Evolutionary conservation across 371 early-diverging fungal genomes (phyloP).

Genomic region (Synchytrium microbalum): DNA sequence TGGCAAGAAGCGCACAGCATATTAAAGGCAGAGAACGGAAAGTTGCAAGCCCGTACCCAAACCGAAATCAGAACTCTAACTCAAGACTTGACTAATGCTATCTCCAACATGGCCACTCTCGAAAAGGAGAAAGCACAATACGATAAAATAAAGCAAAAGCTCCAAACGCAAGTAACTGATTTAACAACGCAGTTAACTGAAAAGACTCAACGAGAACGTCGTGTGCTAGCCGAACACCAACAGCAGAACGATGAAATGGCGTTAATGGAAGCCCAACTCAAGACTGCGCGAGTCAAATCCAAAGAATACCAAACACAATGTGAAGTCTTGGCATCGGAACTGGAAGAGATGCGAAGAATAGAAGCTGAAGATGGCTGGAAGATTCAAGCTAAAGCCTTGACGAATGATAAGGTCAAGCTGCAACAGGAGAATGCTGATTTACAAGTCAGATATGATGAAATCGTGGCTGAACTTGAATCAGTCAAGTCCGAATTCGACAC

Average conservation of each 20-base stretch:
- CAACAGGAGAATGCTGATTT: not conserved
- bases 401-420: not conserved
- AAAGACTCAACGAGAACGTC: not conserved
- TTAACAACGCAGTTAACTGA: not conserved
- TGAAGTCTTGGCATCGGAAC: not conserved
- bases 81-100: not conserved
- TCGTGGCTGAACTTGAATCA: not conserved
- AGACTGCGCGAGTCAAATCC: not conserved
- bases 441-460: not conserved
- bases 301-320: not conserved
- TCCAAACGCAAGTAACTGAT: not conserved
- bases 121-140: not conserved
- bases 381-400: not conserved
- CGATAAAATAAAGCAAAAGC: not conserved
- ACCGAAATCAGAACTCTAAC: not conserved
- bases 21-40: not conserved
- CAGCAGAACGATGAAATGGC: not conserved
- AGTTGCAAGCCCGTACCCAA: not conserved
- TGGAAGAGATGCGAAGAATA: not conserved
- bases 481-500: not conserved
- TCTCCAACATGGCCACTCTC: not conserved
- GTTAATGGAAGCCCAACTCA: not conserved
- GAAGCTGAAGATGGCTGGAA: not conserved
- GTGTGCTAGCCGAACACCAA: not conserved
- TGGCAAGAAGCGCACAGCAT: not conserved